Base-by-base conservation (phyloP, 2,329 filamentous ascomycete genomes). In the Cytospora piceae region DNA sequence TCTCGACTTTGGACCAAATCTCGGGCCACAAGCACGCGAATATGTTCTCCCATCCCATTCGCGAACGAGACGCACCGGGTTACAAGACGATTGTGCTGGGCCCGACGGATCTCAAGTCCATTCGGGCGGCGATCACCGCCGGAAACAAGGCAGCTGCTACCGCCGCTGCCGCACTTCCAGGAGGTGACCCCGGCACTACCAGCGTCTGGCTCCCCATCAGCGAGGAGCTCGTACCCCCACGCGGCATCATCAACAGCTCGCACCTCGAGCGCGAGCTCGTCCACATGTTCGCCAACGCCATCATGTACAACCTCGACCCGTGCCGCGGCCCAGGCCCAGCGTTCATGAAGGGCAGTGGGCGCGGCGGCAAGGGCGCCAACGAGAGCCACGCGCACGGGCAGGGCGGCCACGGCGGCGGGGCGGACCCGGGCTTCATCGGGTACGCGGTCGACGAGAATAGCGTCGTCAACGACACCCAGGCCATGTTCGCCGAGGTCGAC, bases 231-330 rank as follows among this genome's bases (percentile, higher is more conserved):
- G 83, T 94, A 2, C 92, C 94, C 2, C 94, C 95, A 0, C 92
- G 89, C 71, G 92, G 89, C 24, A 97, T 98, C 72, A 92, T 98
- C 77, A 98, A 98, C 77, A 94, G 91, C 59, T 88, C 90, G 1
- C 95, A 98, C 75, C 83, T 98, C 20, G 94, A 98, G 77, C 92
- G 93, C 70, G 94, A 98, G 76, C 81, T 98, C 14, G 92, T 96
- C 72, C 91, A 96, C 72, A 97, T 98, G 92, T 97, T 98, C 76
- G 93, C 93, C 70, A 98, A 98, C 73, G 94, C 95, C 22, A 91
- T 97, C 77, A 98, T 99, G 95, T 99, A 97, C 81, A 98, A 98
- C 72, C 89, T 91, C 0, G 92, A 96, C 68, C 88, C 90, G 0
- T 83, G 91, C 70, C 86, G 89, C 31, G 90, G 90, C 0, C 87